A percentile compares a stretch with the other conserved stretches of the same genome.
Conservation (phyloP, 192 early-diverging fungal genomes). For the Funneliformis geosporum region DNA sequence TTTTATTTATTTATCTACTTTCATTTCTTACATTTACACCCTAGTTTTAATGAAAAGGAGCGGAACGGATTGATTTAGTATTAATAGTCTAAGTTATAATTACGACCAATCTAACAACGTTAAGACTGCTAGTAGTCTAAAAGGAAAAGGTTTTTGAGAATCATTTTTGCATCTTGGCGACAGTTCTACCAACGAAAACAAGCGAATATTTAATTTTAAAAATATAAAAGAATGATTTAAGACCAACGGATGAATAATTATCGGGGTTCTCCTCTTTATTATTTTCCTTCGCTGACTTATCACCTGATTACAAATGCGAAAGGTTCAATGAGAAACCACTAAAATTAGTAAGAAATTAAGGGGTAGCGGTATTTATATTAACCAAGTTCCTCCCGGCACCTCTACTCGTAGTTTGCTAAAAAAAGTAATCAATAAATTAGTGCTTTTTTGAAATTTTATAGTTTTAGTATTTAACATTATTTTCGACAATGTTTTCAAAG, state of each 20-base stretch:
- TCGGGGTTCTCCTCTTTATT: neutral
- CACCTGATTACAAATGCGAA: slow-evolving; percentile 18
- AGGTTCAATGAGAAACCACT: slow-evolving; percentile 8
- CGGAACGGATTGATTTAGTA: neutral
- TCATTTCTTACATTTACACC: slow-evolving; percentile 12
- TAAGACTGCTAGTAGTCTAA: neutral
- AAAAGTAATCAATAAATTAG: slow-evolving; percentile 21
- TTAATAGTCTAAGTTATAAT: neutral
- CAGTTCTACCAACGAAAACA: too few relatives aligned
- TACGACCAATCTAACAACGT: neutral
- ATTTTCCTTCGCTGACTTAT: slow-evolving; percentile 13
- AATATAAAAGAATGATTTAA: slow-evolving; percentile 21
- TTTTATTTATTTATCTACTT: slow-evolving; percentile 13
- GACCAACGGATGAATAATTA: neutral
- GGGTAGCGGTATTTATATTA: neutral
- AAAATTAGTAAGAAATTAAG: slow-evolving; percentile 22
- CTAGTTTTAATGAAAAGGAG: neutral
- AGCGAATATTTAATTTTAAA: neutral
- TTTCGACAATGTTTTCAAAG: slow-evolving; percentile 13
- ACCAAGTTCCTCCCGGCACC: neutral
- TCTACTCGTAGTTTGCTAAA: neutral
- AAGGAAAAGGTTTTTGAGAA: neutral
- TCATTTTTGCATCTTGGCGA: neutral
- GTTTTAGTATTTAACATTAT: slow-evolving; percentile 21
- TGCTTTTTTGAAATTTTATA: slow-evolving; percentile 18